Conservation (phyloP, 306 rosid species). For the Glycine latifolia region DNA sequence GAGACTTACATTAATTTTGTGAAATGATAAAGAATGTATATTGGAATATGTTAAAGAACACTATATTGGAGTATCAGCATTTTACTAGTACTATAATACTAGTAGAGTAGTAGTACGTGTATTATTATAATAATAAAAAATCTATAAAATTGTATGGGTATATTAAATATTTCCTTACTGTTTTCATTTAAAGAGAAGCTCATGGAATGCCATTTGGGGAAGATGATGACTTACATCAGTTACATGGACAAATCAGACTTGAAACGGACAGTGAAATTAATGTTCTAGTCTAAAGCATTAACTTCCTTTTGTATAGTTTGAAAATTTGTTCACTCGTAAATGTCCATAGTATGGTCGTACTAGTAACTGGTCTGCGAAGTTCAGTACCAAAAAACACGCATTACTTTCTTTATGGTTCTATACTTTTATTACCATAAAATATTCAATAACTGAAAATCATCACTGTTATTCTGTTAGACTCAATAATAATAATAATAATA, state of each 20-base stretch:
- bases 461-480: too few relatives aligned
- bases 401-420: not conserved
- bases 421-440: not conserved
- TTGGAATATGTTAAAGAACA: not conserved
- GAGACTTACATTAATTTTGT: too few relatives aligned
- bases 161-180: too few relatives aligned
- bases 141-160: too few relatives aligned
- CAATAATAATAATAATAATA: too few relatives aligned
- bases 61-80: not conserved
- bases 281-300: constrained; percentile 1
- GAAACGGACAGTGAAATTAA: constrained; percentile 1
- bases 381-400: not conserved
- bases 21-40: not conserved
- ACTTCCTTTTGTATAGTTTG: constrained; percentile 9
- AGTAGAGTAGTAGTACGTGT: too few relatives aligned
- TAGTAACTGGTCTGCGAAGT: not conserved
- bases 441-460: too few relatives aligned
- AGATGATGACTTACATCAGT: constrained; percentile 51
- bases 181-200: too few relatives aligned
- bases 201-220: constrained; percentile 40
- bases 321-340: constrained; percentile 3
- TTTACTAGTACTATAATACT: not conserved
- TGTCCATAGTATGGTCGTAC: constrained; percentile 14
- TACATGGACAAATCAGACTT: constrained; percentile 41
- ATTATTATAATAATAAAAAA: too few relatives aligned